phyloP scores from a whole-genome alignment of 1,284 basidiomycete species.

The Trichosporon faecale region DNA sequence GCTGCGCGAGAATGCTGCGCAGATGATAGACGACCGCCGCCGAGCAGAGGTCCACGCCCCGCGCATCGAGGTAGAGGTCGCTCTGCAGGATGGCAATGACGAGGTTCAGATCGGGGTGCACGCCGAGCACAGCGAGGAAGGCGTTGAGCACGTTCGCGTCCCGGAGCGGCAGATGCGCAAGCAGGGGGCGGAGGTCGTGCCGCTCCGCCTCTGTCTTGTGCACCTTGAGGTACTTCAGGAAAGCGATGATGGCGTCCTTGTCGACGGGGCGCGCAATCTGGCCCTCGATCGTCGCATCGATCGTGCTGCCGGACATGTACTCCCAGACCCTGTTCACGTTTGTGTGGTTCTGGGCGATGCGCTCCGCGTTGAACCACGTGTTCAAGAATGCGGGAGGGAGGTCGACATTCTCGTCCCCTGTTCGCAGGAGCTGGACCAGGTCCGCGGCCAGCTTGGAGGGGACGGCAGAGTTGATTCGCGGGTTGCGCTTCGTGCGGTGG shows the following conservation, averaged over 20 bases:
- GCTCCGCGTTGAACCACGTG: slow-evolving; percentile 16
- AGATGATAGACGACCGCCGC: slow-evolving; percentile 4
- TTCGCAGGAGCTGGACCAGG: not conserved
- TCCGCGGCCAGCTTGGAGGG: slow-evolving; percentile 9
- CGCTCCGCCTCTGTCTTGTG: not conserved
- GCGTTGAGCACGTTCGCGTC: not conserved
- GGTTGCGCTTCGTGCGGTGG: slow-evolving; percentile 3
- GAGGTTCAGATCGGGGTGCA: not conserved
- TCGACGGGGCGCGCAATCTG: not conserved
- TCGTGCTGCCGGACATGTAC: not conserved
- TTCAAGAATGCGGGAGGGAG: not conserved
- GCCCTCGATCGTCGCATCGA: slow-evolving; percentile 10
- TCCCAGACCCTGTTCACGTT: slow-evolving; percentile 8
- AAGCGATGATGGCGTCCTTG: not conserved
- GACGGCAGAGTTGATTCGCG: slow-evolving; percentile 1
- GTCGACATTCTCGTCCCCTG: not conserved
- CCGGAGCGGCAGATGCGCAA: not conserved
- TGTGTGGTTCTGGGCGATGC: slow-evolving; percentile 10
- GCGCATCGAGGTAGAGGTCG: slow-evolving; percentile 3
- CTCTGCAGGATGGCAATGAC: not conserved
- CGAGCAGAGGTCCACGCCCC: not conserved
- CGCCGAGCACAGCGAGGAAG: slow-evolving; percentile 2
- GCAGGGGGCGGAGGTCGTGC: slow-evolving; percentile 2
- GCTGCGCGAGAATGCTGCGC: not conserved
- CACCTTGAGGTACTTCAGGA: slow-evolving; percentile 11